A percentile compares a stretch with the other conserved stretches of the same genome.
Evolutionary conservation across 768 basidiomycete species (phyloP).

Genomic region (Mycena epipterygia): DNA sequence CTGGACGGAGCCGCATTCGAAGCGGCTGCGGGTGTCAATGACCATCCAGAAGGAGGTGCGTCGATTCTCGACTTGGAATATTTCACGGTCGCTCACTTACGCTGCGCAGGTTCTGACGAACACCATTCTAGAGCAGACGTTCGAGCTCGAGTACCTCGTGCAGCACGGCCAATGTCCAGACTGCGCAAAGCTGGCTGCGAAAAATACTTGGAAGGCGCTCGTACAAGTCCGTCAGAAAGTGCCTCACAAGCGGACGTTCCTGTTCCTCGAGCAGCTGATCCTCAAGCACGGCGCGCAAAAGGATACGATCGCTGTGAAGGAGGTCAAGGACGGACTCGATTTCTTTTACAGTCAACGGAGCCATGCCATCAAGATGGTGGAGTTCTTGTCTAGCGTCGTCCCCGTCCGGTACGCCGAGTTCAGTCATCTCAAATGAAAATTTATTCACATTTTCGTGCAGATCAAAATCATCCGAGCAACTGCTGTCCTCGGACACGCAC

Average conservation of each 20-base stretch:
- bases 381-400: constrained; percentile 90
- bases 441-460: constrained; percentile 51
- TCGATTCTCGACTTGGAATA: too few species aligned
- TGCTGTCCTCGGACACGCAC: constrained; percentile 94
- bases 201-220: constrained; percentile 98
- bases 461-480: constrained; percentile 93
- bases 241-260: constrained; percentile 96
- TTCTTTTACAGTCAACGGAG: constrained; percentile 95
- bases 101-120: constrained; percentile 86
- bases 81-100: neutral
- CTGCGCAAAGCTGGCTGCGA: constrained; percentile 94
- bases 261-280: constrained; percentile 97
- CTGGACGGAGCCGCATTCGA: constrained; percentile 99
- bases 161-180: constrained; percentile 96
- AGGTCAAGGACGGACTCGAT: constrained; percentile 94
- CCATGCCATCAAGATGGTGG: constrained; percentile 97
- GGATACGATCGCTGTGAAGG: constrained; percentile 93
- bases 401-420: constrained; percentile 75
- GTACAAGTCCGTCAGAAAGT: constrained; percentile 99
- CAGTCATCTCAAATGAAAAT: neutral
- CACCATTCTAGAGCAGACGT: constrained; percentile 97
- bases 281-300: constrained; percentile 97
- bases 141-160: constrained; percentile 96
- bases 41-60: constrained; percentile 98
- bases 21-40: constrained; percentile 90